Percentiles rank a stretch among this genome's conserved stretches.
phyloP scores from a whole-genome alignment of 2,329 filamentous ascomycete genomes.

The Paecilomyces formosus region DNA sequence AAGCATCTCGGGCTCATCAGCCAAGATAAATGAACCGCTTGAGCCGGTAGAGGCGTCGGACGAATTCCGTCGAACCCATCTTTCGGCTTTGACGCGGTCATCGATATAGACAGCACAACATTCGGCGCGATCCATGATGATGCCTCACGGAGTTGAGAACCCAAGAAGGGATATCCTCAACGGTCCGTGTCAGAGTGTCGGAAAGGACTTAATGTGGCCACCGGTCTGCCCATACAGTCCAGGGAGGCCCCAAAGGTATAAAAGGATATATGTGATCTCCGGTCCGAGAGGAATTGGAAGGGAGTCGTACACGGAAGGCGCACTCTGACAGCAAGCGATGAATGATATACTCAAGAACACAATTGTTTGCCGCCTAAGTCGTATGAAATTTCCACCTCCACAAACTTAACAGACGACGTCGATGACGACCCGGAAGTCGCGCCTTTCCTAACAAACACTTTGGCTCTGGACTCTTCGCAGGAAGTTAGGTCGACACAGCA shows the following conservation, averaged over 20 bases:
- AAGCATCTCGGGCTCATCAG: constrained; percentile 38
- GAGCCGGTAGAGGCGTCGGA: constrained; percentile 17
- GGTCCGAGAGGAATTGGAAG: background rate
- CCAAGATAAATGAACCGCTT: constrained; percentile 17
- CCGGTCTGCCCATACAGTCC: background rate
- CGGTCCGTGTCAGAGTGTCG: background rate
- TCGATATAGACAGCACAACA: constrained; percentile 41
- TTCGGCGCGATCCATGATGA: constrained; percentile 34
- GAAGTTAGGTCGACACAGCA: background rate
- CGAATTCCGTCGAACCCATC: constrained; percentile 34
- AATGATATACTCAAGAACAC: background rate
- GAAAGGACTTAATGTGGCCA: background rate
- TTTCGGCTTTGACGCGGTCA: constrained; percentile 36
- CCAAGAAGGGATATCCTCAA: background rate
- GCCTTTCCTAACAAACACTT: background rate
- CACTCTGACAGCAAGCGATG: background rate
- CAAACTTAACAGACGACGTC: background rate
- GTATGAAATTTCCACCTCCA: background rate
- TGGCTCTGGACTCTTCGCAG: background rate
- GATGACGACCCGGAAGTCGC: background rate
- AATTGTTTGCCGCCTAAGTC: background rate
- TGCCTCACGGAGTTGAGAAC: constrained; percentile 6
- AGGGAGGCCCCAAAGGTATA: background rate
- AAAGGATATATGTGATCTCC: background rate
- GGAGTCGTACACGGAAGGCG: background rate